Evolutionary conservation across 331 rosid species (phyloP).

Genomic region (Pyrus hybrid): DNA sequence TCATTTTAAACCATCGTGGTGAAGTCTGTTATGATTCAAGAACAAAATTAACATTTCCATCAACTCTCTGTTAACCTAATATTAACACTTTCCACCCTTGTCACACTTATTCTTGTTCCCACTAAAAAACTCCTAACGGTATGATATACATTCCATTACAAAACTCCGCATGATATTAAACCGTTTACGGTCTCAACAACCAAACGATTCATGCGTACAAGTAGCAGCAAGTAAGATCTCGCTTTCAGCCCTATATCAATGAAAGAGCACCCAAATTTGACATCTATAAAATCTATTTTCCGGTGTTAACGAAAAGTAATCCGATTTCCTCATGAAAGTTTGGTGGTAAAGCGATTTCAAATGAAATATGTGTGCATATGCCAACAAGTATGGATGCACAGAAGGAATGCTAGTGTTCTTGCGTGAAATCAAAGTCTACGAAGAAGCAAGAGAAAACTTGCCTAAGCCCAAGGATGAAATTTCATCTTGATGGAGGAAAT

Average conservation of each 20-base stretch:
- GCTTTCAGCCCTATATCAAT: constrained; percentile 60
- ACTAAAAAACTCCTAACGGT: constrained; percentile 40
- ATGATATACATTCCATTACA: constrained; percentile 41
- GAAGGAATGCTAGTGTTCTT: not conserved
- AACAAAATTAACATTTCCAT: too few species aligned
- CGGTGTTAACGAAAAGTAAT: not conserved
- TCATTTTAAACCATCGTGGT: too few species aligned
- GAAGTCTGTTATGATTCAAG: too few species aligned
- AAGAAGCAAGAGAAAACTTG: constrained; percentile 8
- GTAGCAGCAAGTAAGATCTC: constrained; percentile 71
- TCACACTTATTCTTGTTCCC: not conserved
- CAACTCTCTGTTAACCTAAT: too few species aligned
- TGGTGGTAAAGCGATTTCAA: not conserved
- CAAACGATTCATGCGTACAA: constrained; percentile 74
- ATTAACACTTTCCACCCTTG: too few species aligned
- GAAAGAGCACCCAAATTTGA: not conserved
- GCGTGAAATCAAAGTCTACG: not conserved
- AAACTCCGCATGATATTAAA: constrained; percentile 48
- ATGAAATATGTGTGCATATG: not conserved
- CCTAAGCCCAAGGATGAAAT: constrained; percentile 67
- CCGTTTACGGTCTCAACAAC: constrained; percentile 67
- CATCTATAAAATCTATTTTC: not conserved
- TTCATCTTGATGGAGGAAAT: constrained; percentile 63
- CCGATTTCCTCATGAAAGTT: not conserved
- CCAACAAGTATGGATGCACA: not conserved